Percentiles rank a stretch among this genome's conserved stretches.
These are phyloP conservation scores for Kluyveromyces aestuarii DNA, from an alignment of 805 yeast species.

Conservation along the genomic window DNA sequence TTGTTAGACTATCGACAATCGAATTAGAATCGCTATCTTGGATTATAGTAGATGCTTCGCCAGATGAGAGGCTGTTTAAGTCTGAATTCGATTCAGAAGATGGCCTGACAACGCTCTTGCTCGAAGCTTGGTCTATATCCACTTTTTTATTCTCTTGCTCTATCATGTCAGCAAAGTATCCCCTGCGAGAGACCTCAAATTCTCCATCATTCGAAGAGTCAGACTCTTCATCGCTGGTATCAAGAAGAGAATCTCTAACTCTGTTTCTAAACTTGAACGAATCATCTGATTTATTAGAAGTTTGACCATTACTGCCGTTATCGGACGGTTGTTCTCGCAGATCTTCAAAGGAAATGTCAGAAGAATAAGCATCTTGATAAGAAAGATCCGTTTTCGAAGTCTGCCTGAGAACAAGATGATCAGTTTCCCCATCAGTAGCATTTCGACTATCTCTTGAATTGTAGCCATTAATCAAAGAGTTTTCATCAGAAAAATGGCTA, in stretches of 20 bases:
- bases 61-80: neutral
- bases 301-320: neutral
- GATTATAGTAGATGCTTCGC: neutral
- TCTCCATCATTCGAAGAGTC: slow-evolving; percentile 7
- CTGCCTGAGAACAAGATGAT: slow-evolving; percentile 1
- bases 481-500: neutral
- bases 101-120: neutral
- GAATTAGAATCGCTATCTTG: slow-evolving; percentile 1
- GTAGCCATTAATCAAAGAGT: neutral
- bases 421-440: neutral
- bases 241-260: slow-evolving; percentile 11
- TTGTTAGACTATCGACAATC: neutral
- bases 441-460: neutral
- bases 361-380: slow-evolving; percentile 3
- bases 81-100: slow-evolving; percentile 1
- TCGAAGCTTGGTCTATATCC: neutral
- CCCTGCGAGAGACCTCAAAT: slow-evolving; percentile 14
- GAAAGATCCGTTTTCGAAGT: slow-evolving; percentile 5
- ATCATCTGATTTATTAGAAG: slow-evolving; percentile 5
- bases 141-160: slow-evolving; percentile 6
- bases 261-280: slow-evolving; percentile 8
- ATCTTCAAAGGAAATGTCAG: slow-evolving; percentile 3
- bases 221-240: slow-evolving; percentile 11
- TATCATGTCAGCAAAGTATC: slow-evolving; percentile 20
- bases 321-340: neutral